These are phyloP conservation scores for Hygrocybe punicea DNA, from an alignment of 768 basidiomycete species.

Conservation along the genomic window DNA sequence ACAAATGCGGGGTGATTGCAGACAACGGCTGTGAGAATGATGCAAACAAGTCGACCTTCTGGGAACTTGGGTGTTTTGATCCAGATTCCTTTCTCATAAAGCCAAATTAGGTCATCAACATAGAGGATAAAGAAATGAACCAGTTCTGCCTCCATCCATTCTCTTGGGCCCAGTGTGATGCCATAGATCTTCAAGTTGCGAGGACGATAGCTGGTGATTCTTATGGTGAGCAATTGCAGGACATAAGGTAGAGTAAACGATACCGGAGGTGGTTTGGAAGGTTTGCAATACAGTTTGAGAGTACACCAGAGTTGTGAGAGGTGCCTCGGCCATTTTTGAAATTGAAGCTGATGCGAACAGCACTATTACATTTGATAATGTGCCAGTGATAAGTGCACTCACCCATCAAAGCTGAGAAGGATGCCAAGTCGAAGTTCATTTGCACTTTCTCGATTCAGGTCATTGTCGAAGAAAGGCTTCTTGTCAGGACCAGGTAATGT, in stretches of 20 bases:
- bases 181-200: slow-evolving; percentile 20
- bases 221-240: neutral
- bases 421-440: neutral
- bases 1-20: slow-evolving; percentile 34
- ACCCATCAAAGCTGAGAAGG: neutral
- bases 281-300: slow-evolving; percentile 12
- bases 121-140: slow-evolving; percentile 14
- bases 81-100: slow-evolving; percentile 21
- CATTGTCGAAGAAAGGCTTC: neutral
- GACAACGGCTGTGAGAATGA: slow-evolving; percentile 24
- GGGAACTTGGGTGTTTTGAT: slow-evolving; percentile 17
- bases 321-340: no score
- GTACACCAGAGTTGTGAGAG: neutral
- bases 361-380: no score
- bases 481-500: neutral
- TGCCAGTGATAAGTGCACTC: no score
- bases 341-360: no score
- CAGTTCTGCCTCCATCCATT: slow-evolving; percentile 18
- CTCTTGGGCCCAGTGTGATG: slow-evolving; percentile 26
- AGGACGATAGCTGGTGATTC: slow-evolving; percentile 18
- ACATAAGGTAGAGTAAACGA: neutral
- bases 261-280: slow-evolving; percentile 20
- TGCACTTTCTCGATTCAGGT: neutral
- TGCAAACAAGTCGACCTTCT: slow-evolving; percentile 22
- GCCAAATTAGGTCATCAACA: slow-evolving; percentile 19